Conservation (phyloP, 1,139 yeast species). For the Blastobotrys serpentis region DNA sequence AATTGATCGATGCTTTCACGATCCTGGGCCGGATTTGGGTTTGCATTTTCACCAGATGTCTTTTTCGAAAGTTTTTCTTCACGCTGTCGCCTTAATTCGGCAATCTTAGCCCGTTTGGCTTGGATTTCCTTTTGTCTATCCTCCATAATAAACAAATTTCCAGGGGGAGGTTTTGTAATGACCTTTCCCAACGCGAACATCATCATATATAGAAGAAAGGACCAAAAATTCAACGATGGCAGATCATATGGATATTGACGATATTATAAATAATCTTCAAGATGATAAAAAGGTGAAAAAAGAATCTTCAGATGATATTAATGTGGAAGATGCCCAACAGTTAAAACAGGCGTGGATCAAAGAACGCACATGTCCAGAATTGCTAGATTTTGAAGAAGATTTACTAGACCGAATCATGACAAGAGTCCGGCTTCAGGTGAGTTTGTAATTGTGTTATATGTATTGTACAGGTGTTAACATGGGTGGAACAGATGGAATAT, state of each 20-base stretch:
- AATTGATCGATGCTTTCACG: slow-evolving; percentile 23
- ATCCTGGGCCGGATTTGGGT: slow-evolving; percentile 2
- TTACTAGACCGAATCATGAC: slow-evolving; percentile 57
- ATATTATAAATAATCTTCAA: slow-evolving; percentile 29
- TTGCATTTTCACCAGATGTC: background rate
- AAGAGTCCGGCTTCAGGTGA: slow-evolving; percentile 57
- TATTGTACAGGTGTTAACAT: background rate
- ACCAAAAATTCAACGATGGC: background rate
- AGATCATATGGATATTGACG: slow-evolving; percentile 28
- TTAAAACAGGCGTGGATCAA: slow-evolving; percentile 73
- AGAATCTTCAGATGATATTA: slow-evolving; percentile 15
- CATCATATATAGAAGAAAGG: background rate
- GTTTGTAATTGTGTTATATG: too few relatives aligned
- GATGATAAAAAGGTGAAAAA: slow-evolving; percentile 17
- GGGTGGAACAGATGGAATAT: slow-evolving; percentile 49
- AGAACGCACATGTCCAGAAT: slow-evolving; percentile 82
- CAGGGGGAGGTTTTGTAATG: background rate
- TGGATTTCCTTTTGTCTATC: slow-evolving; percentile 45
- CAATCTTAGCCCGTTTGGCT: slow-evolving; percentile 47
- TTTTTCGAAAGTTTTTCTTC: slow-evolving; percentile 9
- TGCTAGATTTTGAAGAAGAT: slow-evolving; percentile 65
- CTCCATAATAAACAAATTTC: slow-evolving; percentile 25
- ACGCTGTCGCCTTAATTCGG: slow-evolving; percentile 40
- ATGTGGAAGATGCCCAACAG: slow-evolving; percentile 29
- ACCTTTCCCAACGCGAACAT: slow-evolving; percentile 3